A percentile compares a stretch with the other conserved stretches of the same genome.
Conservation (phyloP, 208 protist species). For the Leishmania arabica region DNA sequence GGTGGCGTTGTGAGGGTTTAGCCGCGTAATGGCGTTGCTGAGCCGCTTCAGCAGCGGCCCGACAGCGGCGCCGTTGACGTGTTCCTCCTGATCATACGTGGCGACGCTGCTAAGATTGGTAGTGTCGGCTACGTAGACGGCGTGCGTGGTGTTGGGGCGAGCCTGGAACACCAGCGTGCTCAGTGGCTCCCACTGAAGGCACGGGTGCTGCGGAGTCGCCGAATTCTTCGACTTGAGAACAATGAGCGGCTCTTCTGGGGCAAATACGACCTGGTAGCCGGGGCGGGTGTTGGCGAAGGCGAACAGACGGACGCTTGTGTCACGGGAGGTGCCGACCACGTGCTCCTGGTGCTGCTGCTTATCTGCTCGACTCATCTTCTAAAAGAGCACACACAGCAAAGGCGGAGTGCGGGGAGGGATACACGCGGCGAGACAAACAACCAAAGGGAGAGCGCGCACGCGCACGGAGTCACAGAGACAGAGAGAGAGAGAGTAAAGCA, state of each 20-base stretch:
- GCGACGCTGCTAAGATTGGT: conserved; percentile 37
- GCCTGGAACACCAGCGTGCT: conserved; percentile 55
- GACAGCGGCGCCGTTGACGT: conserved; percentile 39
- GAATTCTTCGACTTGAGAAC: conserved; percentile 69
- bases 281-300: conserved; percentile 75
- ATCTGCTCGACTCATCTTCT: conserved; percentile 66
- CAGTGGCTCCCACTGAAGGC: conserved; percentile 69
- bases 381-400: not conserved
- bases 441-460: not conserved
- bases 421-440: not conserved
- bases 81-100: conserved; percentile 56
- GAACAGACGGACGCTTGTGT: conserved; percentile 68
- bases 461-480: not conserved
- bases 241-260: conserved; percentile 70
- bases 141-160: conserved; percentile 74
- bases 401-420: no score
- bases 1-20: conserved; percentile 78
- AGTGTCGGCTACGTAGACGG: conserved; percentile 75
- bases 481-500: not conserved
- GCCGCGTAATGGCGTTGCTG: conserved; percentile 55
- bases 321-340: conserved; percentile 62
- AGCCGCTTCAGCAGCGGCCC: conserved; percentile 65
- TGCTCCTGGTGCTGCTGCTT: conserved; percentile 65
- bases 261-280: conserved; percentile 69
- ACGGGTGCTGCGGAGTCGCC: conserved; percentile 57